These are phyloP conservation scores for rapeseed (Brassica napus) DNA, from an alignment of 345 rosid genomes.

Conservation along the genomic window Da-Ae NC_063451.1:23309001-23309500, in stretches of 20 bases:
- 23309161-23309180: constrained; percentile 65
- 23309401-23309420: constrained; percentile 73
- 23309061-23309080: constrained; percentile 88
- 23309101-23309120: constrained; percentile 82
- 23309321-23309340: constrained; percentile 88
- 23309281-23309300: constrained; percentile 34
- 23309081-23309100: constrained; percentile 96
- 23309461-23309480: not conserved
- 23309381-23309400: constrained; percentile 53
- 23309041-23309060: constrained; percentile 70
- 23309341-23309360: constrained; percentile 88
- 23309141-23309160: constrained; percentile 72
- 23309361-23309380: constrained; percentile 83
- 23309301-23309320: constrained; percentile 80
- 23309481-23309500: not conserved
- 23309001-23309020: constrained; percentile 28
- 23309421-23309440: constrained; percentile 64
- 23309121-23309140: constrained; percentile 77
- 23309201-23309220: constrained; percentile 72
- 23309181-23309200: constrained; percentile 62
- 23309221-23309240: constrained; percentile 97
- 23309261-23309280: constrained; percentile 91
- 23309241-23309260: constrained; percentile 94
- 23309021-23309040: constrained; percentile 90
- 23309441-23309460: constrained; percentile 32